Percentiles rank a stretch among this genome's conserved stretches.
These are phyloP conservation scores for Ricinus communis DNA, from an alignment of 345 rosid genomes.

Conservation along the genomic window DNA sequence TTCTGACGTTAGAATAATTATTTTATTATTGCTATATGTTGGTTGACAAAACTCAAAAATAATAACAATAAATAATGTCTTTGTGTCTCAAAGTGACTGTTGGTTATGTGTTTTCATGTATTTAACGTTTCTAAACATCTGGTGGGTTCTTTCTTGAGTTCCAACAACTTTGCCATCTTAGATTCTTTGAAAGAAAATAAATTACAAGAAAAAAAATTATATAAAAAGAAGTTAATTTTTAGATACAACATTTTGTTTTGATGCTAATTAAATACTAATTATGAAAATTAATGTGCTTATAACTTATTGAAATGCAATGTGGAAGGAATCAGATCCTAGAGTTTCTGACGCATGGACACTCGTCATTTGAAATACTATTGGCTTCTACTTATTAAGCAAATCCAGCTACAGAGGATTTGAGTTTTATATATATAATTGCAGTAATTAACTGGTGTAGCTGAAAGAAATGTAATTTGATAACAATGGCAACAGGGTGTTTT, in stretches of 20 bases:
- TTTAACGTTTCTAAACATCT: neutral
- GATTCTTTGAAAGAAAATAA: conserved; percentile 3
- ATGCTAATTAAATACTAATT: neutral
- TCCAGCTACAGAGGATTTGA: too few relatives aligned
- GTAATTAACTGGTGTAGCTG: too few relatives aligned
- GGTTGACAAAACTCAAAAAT: neutral
- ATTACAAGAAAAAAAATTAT: neutral
- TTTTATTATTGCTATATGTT: neutral
- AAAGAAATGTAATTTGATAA: too few relatives aligned
- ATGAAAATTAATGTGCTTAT: neutral
- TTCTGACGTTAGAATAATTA: neutral
- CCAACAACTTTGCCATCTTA: neutral
- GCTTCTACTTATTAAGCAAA: too few relatives aligned
- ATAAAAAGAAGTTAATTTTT: neutral
- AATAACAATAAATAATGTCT: neutral
- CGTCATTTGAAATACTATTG: neutral
- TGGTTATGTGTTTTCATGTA: neutral
- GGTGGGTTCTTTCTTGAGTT: neutral
- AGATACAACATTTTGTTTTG: neutral
- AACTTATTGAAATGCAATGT: conserved; percentile 5
- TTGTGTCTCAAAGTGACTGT: neutral
- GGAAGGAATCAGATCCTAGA: conserved; percentile 12
- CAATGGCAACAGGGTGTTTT: too few relatives aligned
- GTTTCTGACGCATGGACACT: neutral
- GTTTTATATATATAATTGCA: neutral